These are phyloP conservation scores for Backusella liffmaniae DNA, from an alignment of 192 early-diverging fungal genomes.

Conservation along the genomic window DNA sequence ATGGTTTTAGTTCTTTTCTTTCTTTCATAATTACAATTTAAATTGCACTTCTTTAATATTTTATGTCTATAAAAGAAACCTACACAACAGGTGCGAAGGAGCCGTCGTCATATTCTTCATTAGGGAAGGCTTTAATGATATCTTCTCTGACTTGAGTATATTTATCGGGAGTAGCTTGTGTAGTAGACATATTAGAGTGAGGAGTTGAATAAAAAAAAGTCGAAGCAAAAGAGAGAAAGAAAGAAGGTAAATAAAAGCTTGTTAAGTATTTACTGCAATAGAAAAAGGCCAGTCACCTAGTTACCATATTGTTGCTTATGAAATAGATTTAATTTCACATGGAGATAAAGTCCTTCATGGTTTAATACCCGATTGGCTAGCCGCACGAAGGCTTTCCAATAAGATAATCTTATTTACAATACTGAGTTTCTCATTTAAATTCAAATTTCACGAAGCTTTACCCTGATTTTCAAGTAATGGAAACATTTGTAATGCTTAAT, in stretches of 20 bases:
- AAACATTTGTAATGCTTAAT: not conserved
- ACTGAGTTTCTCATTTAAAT: not conserved
- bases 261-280: not conserved
- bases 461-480: not conserved
- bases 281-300: not conserved
- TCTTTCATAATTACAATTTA: not conserved
- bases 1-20: conserved; percentile 31
- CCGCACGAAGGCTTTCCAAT: not conserved
- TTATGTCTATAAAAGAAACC: conserved; percentile 7
- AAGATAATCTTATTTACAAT: not conserved
- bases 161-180: conserved; percentile 33
- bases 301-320: conserved; percentile 8
- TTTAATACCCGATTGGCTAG: conserved; percentile 7
- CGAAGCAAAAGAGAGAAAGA: not conserved
- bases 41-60: not conserved
- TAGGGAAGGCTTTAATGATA: conserved; percentile 36
- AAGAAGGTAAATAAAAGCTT: not conserved
- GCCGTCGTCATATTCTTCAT: conserved; percentile 55
- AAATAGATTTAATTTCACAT: conserved; percentile 13
- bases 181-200: conserved; percentile 34
- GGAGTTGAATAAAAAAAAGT: conserved; percentile 11
- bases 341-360: conserved; percentile 3
- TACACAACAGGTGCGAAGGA: conserved; percentile 66
- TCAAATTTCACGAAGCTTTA: not conserved
- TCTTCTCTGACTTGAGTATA: conserved; percentile 41